Evolutionary conservation across 257 asterid species (phyloP), one percentile per base, ranked within the genome.

Genomic region (Agastache rugosa): DNA sequence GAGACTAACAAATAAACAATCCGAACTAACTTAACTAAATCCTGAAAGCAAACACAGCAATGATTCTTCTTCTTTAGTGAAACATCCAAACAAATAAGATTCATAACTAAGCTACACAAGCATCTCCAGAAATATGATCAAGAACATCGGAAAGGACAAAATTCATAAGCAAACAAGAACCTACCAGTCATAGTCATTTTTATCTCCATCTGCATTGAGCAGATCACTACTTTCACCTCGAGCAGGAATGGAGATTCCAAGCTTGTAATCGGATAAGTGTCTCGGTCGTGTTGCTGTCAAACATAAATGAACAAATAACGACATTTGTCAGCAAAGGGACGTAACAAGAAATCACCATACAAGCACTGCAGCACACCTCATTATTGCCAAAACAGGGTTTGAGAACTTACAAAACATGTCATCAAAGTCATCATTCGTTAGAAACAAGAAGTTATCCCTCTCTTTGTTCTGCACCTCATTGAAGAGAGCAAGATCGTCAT

Each of bases 181-280:
- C 77, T 58, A 92, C 99, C 99, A 94, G 79, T 94, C 98, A 74
- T 94, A 92, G 73, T 94, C 99, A 77, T 89, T 92, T 83, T 92
- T 94, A 74, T 94, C 97, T 64, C 93, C 96, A 55, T 89, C 97
- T 27, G 82, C 92, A 77, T 85, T 89, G 75, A 94, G 99, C 62
- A 95, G 84, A 76, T 92, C 94, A 61, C 93, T 90, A 78, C 92
- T 84, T 87, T 90, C 92, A 62, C 98, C 97, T 19, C 95, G 90
- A 77, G 91, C 83, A 85, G 95, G 96, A 85, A 86, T 67, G 53
- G 96, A 89, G 78, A 94, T 77, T 77, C 92, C 96, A 60, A 80
- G 89, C 89, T 90, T 86, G 77, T 77, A 35, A 80, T 86, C 93
- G 31, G 97, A 81, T 71, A 89, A 85, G 75, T 84, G 69, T 78